phyloP scores from a whole-genome alignment of 108 stramenopile species.

The Pseudonitzschia pungens region DNA sequence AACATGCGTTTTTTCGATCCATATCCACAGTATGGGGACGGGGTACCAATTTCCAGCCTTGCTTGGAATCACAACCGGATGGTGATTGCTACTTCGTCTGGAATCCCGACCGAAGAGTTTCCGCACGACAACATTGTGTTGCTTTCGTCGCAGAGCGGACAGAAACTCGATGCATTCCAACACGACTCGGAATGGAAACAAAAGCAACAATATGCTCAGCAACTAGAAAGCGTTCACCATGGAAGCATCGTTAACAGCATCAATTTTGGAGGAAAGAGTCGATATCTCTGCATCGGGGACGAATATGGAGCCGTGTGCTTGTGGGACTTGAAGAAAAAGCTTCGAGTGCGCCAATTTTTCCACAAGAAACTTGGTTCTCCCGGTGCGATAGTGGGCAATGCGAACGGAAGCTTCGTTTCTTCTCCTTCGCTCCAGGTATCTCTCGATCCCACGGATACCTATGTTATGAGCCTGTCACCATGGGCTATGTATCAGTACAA shows the following conservation, averaged over 20 bases:
- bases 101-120: conserved; percentile 22
- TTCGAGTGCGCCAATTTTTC: conserved; percentile 38
- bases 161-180: conserved; percentile 36
- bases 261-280: conserved; percentile 46
- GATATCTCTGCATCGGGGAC: conserved; percentile 44
- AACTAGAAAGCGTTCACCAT: not conserved
- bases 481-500: conserved; percentile 24
- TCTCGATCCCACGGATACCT: conserved; percentile 48
- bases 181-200: conserved; percentile 30
- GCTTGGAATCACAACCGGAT: conserved; percentile 52
- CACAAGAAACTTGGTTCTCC: not conserved
- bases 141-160: conserved; percentile 22
- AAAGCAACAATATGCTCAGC: not conserved
- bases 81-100: conserved; percentile 42
- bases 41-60: conserved; percentile 22
- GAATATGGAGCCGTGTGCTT: conserved; percentile 37
- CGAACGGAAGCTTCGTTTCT: not conserved
- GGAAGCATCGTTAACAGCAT: conserved; percentile 24
- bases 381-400: not conserved
- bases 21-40: conserved; percentile 19
- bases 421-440: conserved; percentile 25
- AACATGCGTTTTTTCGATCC: conserved; percentile 12
- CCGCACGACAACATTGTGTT: conserved; percentile 36
- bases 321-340: conserved; percentile 48
- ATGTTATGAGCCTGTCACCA: conserved; percentile 27